These are phyloP conservation scores for Ophiocordyceps camponoti-floridani DNA, from an alignment of 2,329 filamentous ascomycete species.

Conservation along the genomic window DNA sequence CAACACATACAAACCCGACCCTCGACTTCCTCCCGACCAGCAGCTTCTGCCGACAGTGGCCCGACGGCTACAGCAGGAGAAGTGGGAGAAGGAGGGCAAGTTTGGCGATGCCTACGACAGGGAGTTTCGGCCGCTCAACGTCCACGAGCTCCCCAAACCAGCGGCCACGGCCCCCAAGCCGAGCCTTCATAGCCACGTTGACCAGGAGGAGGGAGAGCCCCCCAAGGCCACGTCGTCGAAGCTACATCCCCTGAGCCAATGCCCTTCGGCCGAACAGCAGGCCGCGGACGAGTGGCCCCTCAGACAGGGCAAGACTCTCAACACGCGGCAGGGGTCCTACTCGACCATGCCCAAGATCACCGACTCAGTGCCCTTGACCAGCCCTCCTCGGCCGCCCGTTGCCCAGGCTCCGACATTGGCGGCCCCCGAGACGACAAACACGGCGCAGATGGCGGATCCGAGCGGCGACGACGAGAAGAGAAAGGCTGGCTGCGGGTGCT, in stretches of 20 bases:
- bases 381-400: conserved; percentile 26
- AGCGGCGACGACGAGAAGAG: conserved; percentile 17
- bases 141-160: conserved; percentile 33
- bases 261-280: conserved; percentile 14
- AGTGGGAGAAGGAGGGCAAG: conserved; percentile 85
- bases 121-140: conserved; percentile 69
- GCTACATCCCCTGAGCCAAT: background rate
- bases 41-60: conserved; percentile 92
- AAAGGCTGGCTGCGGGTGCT: conserved; percentile 27
- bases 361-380: conserved; percentile 21
- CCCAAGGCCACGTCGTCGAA: background rate
- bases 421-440: conserved; percentile 3
- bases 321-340: conserved; percentile 28
- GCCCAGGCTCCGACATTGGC: conserved; percentile 12
- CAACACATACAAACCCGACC: conserved; percentile 89
- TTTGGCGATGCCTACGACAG: conserved; percentile 74
- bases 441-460: conserved; percentile 2
- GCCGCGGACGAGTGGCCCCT: conserved; percentile 40
- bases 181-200: conserved; percentile 3
- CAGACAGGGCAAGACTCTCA: conserved; percentile 29
- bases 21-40: conserved; percentile 81
- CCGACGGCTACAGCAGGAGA: conserved; percentile 76
- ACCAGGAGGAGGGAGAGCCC: conserved; percentile 1
- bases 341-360: conserved; percentile 45
- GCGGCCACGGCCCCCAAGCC: conserved; percentile 15